Conservation (phyloP, 352 stramenopile species). For the Phytophthora sp. region DNA sequence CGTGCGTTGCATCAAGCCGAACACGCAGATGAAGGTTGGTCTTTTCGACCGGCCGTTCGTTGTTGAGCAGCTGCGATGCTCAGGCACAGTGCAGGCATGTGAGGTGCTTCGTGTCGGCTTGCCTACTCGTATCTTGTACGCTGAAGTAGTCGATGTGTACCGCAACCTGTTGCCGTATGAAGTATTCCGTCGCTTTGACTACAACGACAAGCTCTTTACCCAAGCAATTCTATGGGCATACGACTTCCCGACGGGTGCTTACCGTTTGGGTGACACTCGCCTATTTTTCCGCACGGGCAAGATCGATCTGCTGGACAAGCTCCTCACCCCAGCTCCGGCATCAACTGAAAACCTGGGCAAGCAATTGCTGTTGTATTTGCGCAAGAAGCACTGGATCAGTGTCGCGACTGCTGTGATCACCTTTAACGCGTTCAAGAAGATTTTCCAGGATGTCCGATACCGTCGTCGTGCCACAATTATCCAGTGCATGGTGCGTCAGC, state of each 20-base stretch:
- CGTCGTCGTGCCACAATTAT: constrained; percentile 74
- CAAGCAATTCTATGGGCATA: constrained; percentile 83
- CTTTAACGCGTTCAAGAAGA: constrained; percentile 73
- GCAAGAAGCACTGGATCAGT: constrained; percentile 84
- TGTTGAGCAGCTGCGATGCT: constrained; percentile 78
- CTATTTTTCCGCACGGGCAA: constrained; percentile 90
- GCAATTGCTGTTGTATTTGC: constrained; percentile 64
- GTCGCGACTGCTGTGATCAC: constrained; percentile 70
- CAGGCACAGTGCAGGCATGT: constrained; percentile 78
- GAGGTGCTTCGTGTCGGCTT: constrained; percentile 83
- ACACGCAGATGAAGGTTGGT: constrained; percentile 92
- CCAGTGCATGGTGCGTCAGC: constrained; percentile 82
- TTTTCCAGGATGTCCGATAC: constrained; percentile 77
- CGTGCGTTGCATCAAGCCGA: constrained; percentile 96
- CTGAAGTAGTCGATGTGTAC: constrained; percentile 87
- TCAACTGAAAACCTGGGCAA: constrained; percentile 36
- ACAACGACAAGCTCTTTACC: constrained; percentile 88
- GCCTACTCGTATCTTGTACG: constrained; percentile 86
- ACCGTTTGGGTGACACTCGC: constrained; percentile 79
- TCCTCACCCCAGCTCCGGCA: constrained; percentile 59
- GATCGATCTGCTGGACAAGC: constrained; percentile 81
- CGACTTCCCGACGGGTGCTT: constrained; percentile 75
- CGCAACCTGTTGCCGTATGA: constrained; percentile 65
- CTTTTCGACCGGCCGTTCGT: constrained; percentile 81
- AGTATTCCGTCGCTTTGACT: constrained; percentile 77